Evolutionary conservation across 345 rosid genomes (phyloP).

Genomic region (Rhizophora apiculata): DNA sequence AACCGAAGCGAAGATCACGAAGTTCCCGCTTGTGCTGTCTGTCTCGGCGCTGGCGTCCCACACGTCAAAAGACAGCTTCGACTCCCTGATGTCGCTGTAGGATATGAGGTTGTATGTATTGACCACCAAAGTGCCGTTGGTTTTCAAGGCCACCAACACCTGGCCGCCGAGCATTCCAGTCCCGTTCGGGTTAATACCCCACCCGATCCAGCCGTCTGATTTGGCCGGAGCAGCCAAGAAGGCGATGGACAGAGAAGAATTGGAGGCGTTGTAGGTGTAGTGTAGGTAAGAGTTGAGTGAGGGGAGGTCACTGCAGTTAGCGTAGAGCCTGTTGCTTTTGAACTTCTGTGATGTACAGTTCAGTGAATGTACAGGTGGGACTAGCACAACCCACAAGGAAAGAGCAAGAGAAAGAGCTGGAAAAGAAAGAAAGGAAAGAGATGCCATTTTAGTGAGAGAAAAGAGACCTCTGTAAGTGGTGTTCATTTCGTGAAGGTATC

Average conservation of each 20-base stretch:
- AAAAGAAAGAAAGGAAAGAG: slow-evolving; percentile 16
- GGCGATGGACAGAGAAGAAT: slow-evolving; percentile 75
- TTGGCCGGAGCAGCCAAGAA: slow-evolving; percentile 53
- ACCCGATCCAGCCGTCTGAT: slow-evolving; percentile 63
- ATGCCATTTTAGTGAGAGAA: slow-evolving; percentile 10
- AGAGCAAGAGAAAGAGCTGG: slow-evolving; percentile 11
- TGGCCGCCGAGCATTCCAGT: slow-evolving; percentile 63
- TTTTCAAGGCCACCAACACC: slow-evolving; percentile 53
- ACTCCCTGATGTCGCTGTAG: slow-evolving; percentile 13
- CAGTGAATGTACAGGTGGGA: slow-evolving; percentile 46
- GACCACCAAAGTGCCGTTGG: slow-evolving; percentile 27
- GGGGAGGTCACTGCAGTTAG: slow-evolving; percentile 51
- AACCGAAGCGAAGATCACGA: slow-evolving; percentile 20
- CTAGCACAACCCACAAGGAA: slow-evolving; percentile 24
- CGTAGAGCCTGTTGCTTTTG: slow-evolving; percentile 26
- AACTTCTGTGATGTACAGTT: slow-evolving; percentile 54
- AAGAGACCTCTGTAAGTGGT: background rate
- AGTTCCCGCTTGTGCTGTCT: background rate
- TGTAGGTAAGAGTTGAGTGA: slow-evolving; percentile 53
- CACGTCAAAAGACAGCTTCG: slow-evolving; percentile 17
- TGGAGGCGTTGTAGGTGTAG: slow-evolving; percentile 59
- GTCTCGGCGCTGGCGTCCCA: slow-evolving; percentile 23
- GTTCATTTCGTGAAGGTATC: background rate
- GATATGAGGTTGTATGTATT: slow-evolving; percentile 19
- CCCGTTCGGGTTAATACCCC: slow-evolving; percentile 70